Evolutionary conservation across 2,329 filamentous ascomycete species (phyloP), one percentile per base, ranked within the genome.

Genomic region (Pseudocercospora crystallina): DNA sequence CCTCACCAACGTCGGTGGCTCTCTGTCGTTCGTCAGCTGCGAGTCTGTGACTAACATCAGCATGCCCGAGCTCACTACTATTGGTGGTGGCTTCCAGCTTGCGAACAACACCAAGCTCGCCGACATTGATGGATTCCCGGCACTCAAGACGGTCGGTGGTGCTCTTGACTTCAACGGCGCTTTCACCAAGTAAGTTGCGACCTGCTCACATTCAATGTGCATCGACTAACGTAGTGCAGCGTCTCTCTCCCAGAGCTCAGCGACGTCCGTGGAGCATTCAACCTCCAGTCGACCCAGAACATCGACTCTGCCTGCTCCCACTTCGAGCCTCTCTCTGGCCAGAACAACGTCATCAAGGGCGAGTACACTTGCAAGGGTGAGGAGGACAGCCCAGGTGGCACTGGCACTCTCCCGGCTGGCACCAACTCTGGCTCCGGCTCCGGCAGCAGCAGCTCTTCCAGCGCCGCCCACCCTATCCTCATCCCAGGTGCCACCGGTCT

Each of bases 81-180:
- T 96, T 65, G 83, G 81, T 61, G 91, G 89, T 75, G 89, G 87
- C 69, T 82, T 95, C 69, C 84, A 87, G 62, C 83, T 99, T 67
- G 86, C 88, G 73, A 95, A 96, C 83, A 96, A 97, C 85, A 89
- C 89, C 54, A 76, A 78, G 49, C 80, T 96, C 31, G 62, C 73
- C 49, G 69, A 75, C 54, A 78, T 96, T 49, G 72, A 80, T 58
- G 83, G 82, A 31, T 87, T 97, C 74, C 79, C 80, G 55, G 69
- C 77, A 58, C 81, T 99, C 26, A 68, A 81, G 67, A 81, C 76
- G 48, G 82, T 96, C 52, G 81, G 78, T 58, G 92, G 91, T 75
- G 90, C 89, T 64, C 79, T 97, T 67, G 86, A 90, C 71, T 83
- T 96, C 71, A 84, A 85, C 64, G 94, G 94, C 65, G 87, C 84